Base-by-base conservation (phyloP, 208 protist species). In the Acanthamoeba sp. region DNA sequence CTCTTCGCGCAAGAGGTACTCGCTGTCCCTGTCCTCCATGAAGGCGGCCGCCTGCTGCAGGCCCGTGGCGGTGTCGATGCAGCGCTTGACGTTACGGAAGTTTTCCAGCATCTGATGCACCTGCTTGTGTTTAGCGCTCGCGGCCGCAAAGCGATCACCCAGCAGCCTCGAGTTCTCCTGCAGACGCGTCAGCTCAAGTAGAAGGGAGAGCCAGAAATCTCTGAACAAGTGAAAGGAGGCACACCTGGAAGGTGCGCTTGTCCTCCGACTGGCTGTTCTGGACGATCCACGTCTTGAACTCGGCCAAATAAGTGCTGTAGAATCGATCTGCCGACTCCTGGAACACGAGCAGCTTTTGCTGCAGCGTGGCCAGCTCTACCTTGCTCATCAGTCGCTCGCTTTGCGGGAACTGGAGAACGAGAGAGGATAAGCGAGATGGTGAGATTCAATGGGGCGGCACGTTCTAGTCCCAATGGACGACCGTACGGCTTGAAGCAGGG, bases 211-310 rank as follows among this genome's bases (percentile, higher is more conserved):
- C n/a, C n/a, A n/a, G n/a, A n/a, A 20, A 24, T 20, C 52, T 59
- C 52, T 20, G 52, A 66, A 22, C 57, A 3, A 16, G n/a, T 66
- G 4, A 16, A 24, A 22, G 52, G 12, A 36, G 34, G 1, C 29
- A 3, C 38, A 45, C 69, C 69, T 87, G 78, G 78, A 87, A 87
- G 45, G 48, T 38, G 24, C 36, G 78, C 78, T 20, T 87, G 24
- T 87, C 27, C 27, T 55, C 45, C 5, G 48, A 59, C 22, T 87
- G 22, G 27, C 29, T 38, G 48, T 59, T 59, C 45, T 87, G 42
- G 27, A 87, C 78, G 32, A 87, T 59, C 78, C 78, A 87, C 42
- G 78, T 59, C n/a, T 38, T 50, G 38, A 87, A 38, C 45, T 87
- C 78, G 42, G 78, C 78, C 9, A 24, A 59, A 20, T 59, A 59